A percentile compares a stretch with the other conserved stretches of the same genome.
Conservation (phyloP, 108 stramenopile genomes). For the Cylindrotheca fusiformis region DNA sequence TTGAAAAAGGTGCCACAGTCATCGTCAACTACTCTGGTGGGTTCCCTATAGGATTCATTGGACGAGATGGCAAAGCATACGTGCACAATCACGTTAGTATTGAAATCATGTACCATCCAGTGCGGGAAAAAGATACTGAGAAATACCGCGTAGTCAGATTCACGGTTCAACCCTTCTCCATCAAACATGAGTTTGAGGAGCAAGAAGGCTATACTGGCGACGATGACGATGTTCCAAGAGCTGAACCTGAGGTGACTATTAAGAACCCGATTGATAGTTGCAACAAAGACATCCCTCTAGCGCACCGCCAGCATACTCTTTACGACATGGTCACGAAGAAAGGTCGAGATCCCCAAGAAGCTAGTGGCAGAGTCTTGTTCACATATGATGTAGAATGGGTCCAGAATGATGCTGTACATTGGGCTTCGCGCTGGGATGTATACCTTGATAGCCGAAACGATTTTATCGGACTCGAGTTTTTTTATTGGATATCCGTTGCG, state of each 20-base stretch:
- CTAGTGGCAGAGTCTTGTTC: slow-evolving; percentile 69
- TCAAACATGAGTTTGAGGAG: slow-evolving; percentile 85
- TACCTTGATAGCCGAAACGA: slow-evolving; percentile 91
- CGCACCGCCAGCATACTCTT: slow-evolving; percentile 37
- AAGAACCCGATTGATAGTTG: slow-evolving; percentile 55
- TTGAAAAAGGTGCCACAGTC: slow-evolving; percentile 65
- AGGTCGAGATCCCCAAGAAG: slow-evolving; percentile 51
- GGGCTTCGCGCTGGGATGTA: slow-evolving; percentile 93
- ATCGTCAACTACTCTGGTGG: slow-evolving; percentile 89
- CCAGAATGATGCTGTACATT: slow-evolving; percentile 56
- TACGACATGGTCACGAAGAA: slow-evolving; percentile 54
- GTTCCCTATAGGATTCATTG: slow-evolving; percentile 92
- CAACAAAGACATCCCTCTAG: slow-evolving; percentile 15
- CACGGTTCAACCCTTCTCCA: slow-evolving; percentile 93
- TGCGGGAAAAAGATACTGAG: slow-evolving; percentile 66
- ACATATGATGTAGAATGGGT: slow-evolving; percentile 92
- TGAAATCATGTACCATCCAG: slow-evolving; percentile 89
- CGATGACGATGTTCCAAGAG: slow-evolving; percentile 12
- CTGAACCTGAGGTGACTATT: too few relatives aligned
- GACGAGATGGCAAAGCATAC: slow-evolving; percentile 66
- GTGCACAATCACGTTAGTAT: slow-evolving; percentile 96
- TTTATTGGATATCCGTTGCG: slow-evolving; percentile 84
- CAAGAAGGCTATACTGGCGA: slow-evolving; percentile 43
- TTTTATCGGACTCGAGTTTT: slow-evolving; percentile 62
- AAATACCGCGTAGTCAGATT: slow-evolving; percentile 92